Conservation (phyloP, 129 eudicot species). For the Helichrysum umbraculigerum region DNA sequence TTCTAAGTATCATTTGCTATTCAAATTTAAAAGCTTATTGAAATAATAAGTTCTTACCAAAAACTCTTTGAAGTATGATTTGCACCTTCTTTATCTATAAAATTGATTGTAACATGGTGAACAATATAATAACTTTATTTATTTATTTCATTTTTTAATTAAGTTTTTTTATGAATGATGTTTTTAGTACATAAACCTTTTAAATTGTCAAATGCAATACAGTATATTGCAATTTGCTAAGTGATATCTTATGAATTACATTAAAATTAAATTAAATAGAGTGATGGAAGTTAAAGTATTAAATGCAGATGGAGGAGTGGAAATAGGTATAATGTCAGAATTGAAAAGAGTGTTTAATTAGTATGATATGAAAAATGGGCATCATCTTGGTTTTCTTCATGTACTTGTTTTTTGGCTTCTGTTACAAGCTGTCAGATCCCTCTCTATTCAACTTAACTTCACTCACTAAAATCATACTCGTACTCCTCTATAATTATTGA, state of each 20-base stretch:
- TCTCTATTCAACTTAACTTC: conserved; percentile 6
- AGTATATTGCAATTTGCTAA: not conserved
- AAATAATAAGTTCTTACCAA: no score
- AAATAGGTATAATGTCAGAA: conserved; percentile 28
- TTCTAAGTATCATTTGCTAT: no score
- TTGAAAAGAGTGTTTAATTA: conserved; percentile 15
- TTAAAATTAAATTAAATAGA: not conserved
- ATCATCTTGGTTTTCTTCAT: conserved; percentile 23
- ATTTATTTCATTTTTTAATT: no score
- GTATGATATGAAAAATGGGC: conserved; percentile 7
- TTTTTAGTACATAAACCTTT: no score
- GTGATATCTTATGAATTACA: not conserved
- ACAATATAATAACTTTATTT: no score
- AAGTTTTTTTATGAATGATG: no score
- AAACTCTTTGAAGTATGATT: no score
- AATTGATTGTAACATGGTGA: no score
- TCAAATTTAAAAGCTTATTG: no score
- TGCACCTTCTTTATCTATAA: no score
- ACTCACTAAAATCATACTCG: not conserved
- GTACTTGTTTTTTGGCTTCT: conserved; percentile 35
- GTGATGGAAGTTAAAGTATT: conserved; percentile 33
- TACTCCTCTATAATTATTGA: not conserved
- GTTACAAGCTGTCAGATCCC: conserved; percentile 28
- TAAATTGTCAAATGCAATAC: no score
- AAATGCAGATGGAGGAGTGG: conserved; percentile 21